A percentile compares a stretch with the other conserved stretches of the same genome.
Evolutionary conservation across 2,329 filamentous ascomycete species (phyloP).

Genomic region (Paracamarosporium sp.): DNA sequence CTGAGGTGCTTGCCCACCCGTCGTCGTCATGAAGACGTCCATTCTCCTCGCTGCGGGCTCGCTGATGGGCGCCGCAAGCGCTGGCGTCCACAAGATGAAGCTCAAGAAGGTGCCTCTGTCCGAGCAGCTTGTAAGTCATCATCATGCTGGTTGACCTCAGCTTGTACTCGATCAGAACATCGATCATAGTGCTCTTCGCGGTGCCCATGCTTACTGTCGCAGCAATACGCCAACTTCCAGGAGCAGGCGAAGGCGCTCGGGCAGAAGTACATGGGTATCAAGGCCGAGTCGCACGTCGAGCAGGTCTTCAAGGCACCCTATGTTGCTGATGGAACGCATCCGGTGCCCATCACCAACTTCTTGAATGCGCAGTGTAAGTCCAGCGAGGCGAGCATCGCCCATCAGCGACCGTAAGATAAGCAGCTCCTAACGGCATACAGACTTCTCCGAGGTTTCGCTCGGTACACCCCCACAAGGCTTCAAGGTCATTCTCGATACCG

Average conservation of each 20-base stretch:
- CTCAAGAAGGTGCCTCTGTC: constrained; percentile 93
- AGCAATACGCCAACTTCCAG: constrained; percentile 81
- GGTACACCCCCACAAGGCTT: constrained; percentile 92
- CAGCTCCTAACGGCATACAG: constrained; percentile 48
- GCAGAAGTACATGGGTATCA: constrained; percentile 94
- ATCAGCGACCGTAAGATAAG: background rate
- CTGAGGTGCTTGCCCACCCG: constrained; percentile 13
- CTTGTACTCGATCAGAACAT: background rate
- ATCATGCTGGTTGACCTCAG: background rate
- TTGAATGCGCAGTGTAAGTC: constrained; percentile 96
- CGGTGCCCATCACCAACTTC: constrained; percentile 94
- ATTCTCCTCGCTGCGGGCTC: constrained; percentile 78
- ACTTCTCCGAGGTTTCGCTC: constrained; percentile 96
- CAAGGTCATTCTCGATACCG: constrained; percentile 98
- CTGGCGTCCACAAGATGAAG: constrained; percentile 93
- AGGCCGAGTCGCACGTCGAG: constrained; percentile 71
- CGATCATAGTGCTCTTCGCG: background rate
- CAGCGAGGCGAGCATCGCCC: background rate
- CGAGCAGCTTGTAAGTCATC: constrained; percentile 82
- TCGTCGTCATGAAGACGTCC: constrained; percentile 78
- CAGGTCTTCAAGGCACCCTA: constrained; percentile 81
- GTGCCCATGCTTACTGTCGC: constrained; percentile 28
- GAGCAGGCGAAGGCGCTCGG: constrained; percentile 81
- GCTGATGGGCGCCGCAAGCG: constrained; percentile 82
- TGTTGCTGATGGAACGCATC: constrained; percentile 72